Base-by-base conservation (phyloP, 2,329 filamentous ascomycete genomes). In the Microdochium nivale region DNA sequence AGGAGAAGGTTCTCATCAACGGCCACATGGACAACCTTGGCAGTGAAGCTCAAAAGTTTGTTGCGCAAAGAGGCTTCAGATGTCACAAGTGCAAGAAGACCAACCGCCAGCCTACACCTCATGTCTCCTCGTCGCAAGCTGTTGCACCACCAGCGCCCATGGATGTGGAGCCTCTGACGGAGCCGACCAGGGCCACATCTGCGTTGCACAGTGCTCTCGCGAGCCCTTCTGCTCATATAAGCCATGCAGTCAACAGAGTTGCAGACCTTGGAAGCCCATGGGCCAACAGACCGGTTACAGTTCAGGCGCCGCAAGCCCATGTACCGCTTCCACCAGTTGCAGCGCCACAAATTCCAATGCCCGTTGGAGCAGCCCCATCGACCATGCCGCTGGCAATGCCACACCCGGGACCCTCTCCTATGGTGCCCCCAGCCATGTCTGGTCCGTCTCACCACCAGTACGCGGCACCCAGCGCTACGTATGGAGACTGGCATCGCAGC, bases 41-140 rank as follows among this genome's bases (percentile, higher is more conserved):
- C 47, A 70, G 70, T n/a, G 79, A 83, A 60, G 79, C 78, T 7
- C 73, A 76, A 59, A 80, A 77, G 62, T 83, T 81, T 60, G 70
- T 81, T 44, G 76, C 79, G 51, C 80, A 83, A 58, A 72, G 78
- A 27, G 78, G 76, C 55, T 86, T 81, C 56, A 85, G 90, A 66
- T 91, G 87, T 60, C 87, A 91, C 68, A 87, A 88, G 65, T 91
- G 87, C 62, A 77, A 74, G 57, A 84, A 80, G 62, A 65, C 68
- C 27, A 77, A 77, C 52, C 74, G 72, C 25, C 71, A 75, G 50
- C 70, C 76, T 3, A 56, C 62, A 25, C 59, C 66, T 23, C 69
- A 68, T 52, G 60, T 44, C 10, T 23, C 40, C 14, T 19, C 40
- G 23, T 24, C 21, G 10, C 19, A 21, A 44, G 16, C 40, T 44